phyloP scores from a whole-genome alignment of 2,329 filamentous ascomycete genomes.

The Blumeriella jaapii region DNA sequence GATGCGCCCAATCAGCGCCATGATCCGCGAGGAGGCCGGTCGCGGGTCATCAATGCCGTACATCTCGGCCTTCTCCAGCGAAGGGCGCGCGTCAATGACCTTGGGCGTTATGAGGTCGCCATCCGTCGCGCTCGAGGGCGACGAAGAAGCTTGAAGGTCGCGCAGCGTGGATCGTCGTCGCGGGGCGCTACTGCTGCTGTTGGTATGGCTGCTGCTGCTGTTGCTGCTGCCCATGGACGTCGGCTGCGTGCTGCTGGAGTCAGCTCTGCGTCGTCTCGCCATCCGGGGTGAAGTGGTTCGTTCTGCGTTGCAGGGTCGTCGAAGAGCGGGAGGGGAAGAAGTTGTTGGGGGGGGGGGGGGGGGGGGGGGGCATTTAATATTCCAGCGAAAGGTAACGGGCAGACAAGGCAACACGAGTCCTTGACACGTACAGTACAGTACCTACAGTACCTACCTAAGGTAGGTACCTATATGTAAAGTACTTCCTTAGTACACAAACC shows the following conservation, averaged over 20 bases:
- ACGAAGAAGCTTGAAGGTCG: constrained; percentile 32
- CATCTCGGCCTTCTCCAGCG: constrained; percentile 42
- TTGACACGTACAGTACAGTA: too few species aligned
- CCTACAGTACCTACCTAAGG: too few species aligned
- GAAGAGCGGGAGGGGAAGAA: neutral
- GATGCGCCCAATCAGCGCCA: constrained; percentile 40
- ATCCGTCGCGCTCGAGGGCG: constrained; percentile 30
- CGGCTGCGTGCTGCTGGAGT: constrained; percentile 27
- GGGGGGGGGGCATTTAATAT: too few species aligned
- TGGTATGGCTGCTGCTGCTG: too few species aligned
- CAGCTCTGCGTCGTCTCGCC: constrained; percentile 28
- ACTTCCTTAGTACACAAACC: too few species aligned
- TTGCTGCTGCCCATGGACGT: too few species aligned
- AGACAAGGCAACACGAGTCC: too few species aligned
- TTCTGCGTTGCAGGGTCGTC: constrained; percentile 1
- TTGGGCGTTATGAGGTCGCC: constrained; percentile 33
- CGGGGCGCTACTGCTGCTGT: too few species aligned
- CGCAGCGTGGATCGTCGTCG: constrained; percentile 36
- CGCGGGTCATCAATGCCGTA: constrained; percentile 43
- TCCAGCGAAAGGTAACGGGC: too few species aligned
- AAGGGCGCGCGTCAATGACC: constrained; percentile 42
- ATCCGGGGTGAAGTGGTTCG: constrained; percentile 10
- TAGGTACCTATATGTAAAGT: too few species aligned
- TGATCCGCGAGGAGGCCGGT: constrained; percentile 37
- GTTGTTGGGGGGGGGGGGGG: too few species aligned